Percentiles rank a stretch among this genome's conserved stretches.
These are phyloP conservation scores for Aspergillus diversus DNA, from an alignment of 495 filamentous ascomycete species.

Conservation along the genomic window DNA sequence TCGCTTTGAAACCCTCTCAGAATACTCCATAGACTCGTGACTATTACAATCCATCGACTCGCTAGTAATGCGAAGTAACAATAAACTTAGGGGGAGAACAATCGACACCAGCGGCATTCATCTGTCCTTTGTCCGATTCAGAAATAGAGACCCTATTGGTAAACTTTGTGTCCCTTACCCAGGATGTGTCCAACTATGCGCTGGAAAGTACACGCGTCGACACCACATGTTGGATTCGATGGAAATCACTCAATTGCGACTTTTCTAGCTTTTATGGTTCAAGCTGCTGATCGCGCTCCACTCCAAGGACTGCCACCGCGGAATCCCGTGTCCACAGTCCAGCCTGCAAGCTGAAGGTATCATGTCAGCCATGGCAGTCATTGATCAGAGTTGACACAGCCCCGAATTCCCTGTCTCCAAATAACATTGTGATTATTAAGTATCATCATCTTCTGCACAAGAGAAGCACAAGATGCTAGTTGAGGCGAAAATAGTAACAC, in stretches of 20 bases:
- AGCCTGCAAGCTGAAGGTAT: slow-evolving; percentile 5
- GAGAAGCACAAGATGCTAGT: neutral
- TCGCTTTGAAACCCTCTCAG: too few species aligned
- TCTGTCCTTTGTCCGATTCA: too few species aligned
- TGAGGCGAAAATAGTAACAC: neutral
- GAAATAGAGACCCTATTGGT: neutral
- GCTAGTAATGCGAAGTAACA: too few species aligned
- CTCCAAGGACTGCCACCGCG: neutral
- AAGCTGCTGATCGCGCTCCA: slow-evolving; percentile 20
- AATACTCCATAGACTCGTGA: too few species aligned
- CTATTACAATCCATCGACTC: too few species aligned
- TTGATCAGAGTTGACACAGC: neutral
- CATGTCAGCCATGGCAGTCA: slow-evolving; percentile 6
- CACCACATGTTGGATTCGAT: slow-evolving; percentile 4
- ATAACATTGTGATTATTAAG: too few species aligned
- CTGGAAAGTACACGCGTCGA: slow-evolving; percentile 10
- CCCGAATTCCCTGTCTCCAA: too few species aligned
- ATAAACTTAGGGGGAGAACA: too few species aligned
- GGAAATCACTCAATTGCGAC: slow-evolving; percentile 3
- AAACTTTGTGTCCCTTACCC: neutral
- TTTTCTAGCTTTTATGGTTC: slow-evolving; percentile 6
- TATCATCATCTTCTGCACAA: neutral
- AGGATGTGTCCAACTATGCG: neutral
- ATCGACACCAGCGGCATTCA: too few species aligned
- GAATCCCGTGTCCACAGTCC: neutral